phyloP scores from a whole-genome alignment of 176 grass and related monocot species.

The Bromus sterilis region DNA sequence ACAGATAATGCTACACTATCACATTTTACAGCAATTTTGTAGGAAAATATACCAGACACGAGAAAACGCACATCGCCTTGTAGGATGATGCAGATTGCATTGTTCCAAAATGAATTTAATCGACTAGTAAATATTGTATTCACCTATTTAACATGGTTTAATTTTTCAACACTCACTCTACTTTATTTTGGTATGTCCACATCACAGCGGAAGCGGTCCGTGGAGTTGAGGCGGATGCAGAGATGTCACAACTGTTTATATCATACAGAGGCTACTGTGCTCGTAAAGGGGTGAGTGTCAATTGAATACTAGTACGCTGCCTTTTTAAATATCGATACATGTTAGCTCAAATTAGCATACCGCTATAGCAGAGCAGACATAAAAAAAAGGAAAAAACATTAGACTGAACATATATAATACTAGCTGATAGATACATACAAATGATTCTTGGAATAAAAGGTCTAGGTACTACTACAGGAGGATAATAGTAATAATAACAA shows the following conservation, averaged over 20 bases:
- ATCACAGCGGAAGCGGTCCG: conserved; percentile 35
- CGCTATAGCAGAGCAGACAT: neutral
- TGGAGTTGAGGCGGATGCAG: conserved; percentile 47
- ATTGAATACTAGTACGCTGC: neutral
- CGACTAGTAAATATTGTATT: neutral
- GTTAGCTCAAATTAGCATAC: neutral
- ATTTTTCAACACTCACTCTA: neutral
- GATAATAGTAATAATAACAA: neutral
- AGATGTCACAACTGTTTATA: conserved; percentile 56
- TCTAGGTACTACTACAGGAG: neutral
- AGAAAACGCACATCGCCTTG: neutral
- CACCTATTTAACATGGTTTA: neutral
- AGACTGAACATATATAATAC: neutral
- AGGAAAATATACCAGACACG: neutral
- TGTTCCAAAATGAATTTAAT: neutral
- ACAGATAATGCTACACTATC: neutral
- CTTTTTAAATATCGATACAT: neutral
- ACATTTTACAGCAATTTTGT: neutral
- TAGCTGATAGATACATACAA: conserved; percentile 9
- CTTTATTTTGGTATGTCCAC: conserved; percentile 14
- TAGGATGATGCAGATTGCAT: neutral
- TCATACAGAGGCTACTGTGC: conserved; percentile 79
- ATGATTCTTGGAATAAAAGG: neutral
- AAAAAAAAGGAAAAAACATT: neutral
- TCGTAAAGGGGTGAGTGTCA: conserved; percentile 66